phyloP scores from a whole-genome alignment of 139 green algal species.

The Closterium sp. region DNA sequence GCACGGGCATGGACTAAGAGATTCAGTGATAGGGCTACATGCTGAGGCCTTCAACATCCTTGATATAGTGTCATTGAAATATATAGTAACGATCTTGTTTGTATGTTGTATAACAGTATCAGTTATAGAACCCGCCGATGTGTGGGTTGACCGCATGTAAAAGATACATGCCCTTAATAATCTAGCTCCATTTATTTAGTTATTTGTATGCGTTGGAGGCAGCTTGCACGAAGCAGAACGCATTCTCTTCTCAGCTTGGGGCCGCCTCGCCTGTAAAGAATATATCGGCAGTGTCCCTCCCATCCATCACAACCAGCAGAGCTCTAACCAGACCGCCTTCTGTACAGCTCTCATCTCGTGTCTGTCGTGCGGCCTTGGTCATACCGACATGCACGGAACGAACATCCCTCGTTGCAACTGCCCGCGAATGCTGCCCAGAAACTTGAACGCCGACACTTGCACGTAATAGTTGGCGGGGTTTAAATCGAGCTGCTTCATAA shows the following conservation, averaged over 20 bases:
- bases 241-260: not conserved
- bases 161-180: too few relatives aligned
- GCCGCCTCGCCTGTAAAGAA: too few relatives aligned
- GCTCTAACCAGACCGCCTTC: not conserved
- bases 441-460: not conserved
- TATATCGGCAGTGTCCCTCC: not conserved
- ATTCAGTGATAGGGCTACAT: too few relatives aligned
- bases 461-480: not conserved
- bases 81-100: too few relatives aligned
- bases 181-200: too few relatives aligned
- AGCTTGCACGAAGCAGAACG: not conserved
- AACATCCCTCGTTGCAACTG: not conserved
- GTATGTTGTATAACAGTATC: too few relatives aligned
- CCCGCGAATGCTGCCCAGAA: not conserved
- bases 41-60: too few relatives aligned
- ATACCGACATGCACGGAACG: not conserved
- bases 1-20: too few relatives aligned
- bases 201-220: too few relatives aligned
- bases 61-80: too few relatives aligned
- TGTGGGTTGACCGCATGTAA: too few relatives aligned
- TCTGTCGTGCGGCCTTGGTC: not conserved
- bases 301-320: not conserved
- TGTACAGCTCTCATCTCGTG: not conserved
- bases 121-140: too few relatives aligned
- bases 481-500: not conserved